phyloP scores from a whole-genome alignment of 225 moss, liverwort and hornwort genomes.

The Sphagnum contortum region DNA sequence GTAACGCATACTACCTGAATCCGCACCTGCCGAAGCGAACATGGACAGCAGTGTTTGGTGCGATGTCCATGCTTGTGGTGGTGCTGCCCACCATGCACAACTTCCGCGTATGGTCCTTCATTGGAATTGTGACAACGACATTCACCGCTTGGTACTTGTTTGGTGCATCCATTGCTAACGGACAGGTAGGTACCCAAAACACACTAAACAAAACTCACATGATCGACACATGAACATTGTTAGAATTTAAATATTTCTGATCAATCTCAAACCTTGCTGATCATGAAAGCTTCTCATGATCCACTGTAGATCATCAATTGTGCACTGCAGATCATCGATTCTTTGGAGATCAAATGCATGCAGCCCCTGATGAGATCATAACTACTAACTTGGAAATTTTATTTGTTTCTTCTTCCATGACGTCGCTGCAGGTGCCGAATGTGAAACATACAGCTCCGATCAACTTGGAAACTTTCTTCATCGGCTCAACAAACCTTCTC shows the following conservation, averaged over 20 bases:
- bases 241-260: too few species aligned
- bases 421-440: too few species aligned
- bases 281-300: too few species aligned
- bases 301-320: too few species aligned
- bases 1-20: slow-evolving; percentile 56
- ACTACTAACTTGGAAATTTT: too few species aligned
- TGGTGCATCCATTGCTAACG: slow-evolving; percentile 21
- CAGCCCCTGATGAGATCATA: too few species aligned
- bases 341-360: too few species aligned
- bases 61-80: slow-evolving; percentile 47
- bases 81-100: slow-evolving; percentile 44
- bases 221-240: too few species aligned
- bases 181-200: slow-evolving; percentile 24
- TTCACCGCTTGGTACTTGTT: slow-evolving; percentile 38
- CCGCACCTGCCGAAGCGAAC: slow-evolving; percentile 38
- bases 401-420: too few species aligned
- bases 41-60: slow-evolving; percentile 50
- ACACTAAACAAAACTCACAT: not conserved
- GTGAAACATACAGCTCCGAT: slow-evolving; percentile 28
- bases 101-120: slow-evolving; percentile 30
- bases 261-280: too few species aligned
- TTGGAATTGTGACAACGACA: slow-evolving; percentile 51
- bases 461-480: slow-evolving; percentile 36
- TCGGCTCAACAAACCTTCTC: slow-evolving; percentile 66
- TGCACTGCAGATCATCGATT: too few species aligned